These are phyloP conservation scores for Lenwebbia sp. DNA, from an alignment of 345 rosid species.

Conservation along the genomic window DNA sequence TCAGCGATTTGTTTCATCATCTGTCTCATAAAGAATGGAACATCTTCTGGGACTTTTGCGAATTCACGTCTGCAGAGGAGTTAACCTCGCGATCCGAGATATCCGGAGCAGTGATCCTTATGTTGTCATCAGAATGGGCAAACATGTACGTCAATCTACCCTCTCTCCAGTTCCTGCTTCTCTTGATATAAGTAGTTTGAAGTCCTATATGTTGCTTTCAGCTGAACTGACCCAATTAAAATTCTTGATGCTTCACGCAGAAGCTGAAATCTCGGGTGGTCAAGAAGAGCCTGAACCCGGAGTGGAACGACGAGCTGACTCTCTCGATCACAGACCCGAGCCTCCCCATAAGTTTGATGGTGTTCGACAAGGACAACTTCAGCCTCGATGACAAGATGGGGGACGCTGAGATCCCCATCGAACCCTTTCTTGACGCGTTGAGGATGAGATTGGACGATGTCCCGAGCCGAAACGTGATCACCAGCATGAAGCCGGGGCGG, in stretches of 20 bases:
- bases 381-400: background rate
- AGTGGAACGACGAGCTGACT: conserved; percentile 71
- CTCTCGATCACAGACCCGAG: conserved; percentile 47
- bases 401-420: background rate
- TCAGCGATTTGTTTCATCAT: background rate
- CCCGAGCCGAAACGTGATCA: background rate
- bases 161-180: background rate
- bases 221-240: background rate
- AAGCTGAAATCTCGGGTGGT: conserved; percentile 61
- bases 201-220: background rate
- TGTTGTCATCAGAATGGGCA: conserved; percentile 1
- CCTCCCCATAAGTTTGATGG: conserved; percentile 48
- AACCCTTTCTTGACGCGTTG: background rate
- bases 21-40: conserved; percentile 14
- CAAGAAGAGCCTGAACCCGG: conserved; percentile 53
- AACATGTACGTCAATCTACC: background rate
- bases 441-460: background rate
- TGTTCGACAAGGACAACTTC: background rate
- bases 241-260: conserved; percentile 20
- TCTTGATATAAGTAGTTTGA: background rate
- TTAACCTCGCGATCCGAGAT: conserved; percentile 81
- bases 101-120: conserved; percentile 7
- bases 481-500: background rate
- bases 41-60: conserved; percentile 51
- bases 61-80: conserved; percentile 53